Evolutionary conservation across 495 filamentous ascomycete species (phyloP).

Genomic region (Podospora didyma): DNA sequence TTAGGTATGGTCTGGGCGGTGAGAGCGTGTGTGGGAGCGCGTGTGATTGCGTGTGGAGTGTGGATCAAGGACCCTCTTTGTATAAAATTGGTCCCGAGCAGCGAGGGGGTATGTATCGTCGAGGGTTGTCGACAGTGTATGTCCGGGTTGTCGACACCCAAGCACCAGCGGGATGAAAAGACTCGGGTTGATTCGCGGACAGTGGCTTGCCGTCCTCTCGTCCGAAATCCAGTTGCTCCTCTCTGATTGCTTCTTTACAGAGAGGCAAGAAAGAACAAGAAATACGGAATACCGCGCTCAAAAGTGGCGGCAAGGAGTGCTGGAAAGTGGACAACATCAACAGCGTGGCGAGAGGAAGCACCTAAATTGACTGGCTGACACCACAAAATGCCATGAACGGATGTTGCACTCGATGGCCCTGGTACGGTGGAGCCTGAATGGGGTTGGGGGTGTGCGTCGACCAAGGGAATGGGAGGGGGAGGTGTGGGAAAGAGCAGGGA

Average conservation of each 20-base stretch:
- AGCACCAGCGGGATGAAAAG: neutral
- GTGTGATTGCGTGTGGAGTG: too few relatives aligned
- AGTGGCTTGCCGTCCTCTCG: neutral
- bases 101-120: too few relatives aligned
- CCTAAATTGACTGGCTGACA: neutral
- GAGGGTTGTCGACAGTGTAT: too few relatives aligned
- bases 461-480: neutral
- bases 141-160: too few relatives aligned
- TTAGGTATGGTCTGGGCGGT: too few relatives aligned
- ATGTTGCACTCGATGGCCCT: neutral
- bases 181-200: neutral
- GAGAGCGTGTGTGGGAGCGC: too few relatives aligned
- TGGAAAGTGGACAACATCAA: neutral
- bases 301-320: neutral
- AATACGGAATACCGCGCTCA: neutral
- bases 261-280: neutral
- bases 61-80: too few relatives aligned
- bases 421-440: neutral
- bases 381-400: neutral
- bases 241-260: neutral
- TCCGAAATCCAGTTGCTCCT: neutral
- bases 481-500: neutral
- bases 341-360: neutral
- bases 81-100: too few relatives aligned
- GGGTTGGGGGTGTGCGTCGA: neutral